phyloP scores from a whole-genome alignment of 2,329 filamentous ascomycete species.

The Fusarium nodosum region DNA sequence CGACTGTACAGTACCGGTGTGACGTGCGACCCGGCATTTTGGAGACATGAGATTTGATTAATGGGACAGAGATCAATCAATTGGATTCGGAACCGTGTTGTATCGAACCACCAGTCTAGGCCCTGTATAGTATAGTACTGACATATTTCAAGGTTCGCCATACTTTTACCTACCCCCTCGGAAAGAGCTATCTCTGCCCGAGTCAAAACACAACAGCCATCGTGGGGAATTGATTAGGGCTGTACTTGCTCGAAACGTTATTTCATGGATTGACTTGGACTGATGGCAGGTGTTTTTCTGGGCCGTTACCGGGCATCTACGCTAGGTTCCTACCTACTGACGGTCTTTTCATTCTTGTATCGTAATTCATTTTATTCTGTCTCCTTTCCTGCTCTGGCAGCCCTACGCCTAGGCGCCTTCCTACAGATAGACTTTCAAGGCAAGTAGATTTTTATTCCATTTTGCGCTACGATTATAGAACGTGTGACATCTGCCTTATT shows the following conservation, averaged over 20 bases:
- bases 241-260: constrained; percentile 11
- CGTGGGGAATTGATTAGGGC: constrained; percentile 25
- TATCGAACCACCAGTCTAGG: neutral
- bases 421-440: neutral
- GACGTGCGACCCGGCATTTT: constrained; percentile 17
- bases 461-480: neutral
- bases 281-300: neutral
- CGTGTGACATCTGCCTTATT: neutral
- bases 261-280: neutral
- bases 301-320: neutral
- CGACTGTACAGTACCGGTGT: neutral
- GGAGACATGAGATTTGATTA: constrained; percentile 19
- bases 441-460: neutral
- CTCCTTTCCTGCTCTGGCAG: neutral
- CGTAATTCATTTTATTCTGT: neutral
- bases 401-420: neutral
- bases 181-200: constrained; percentile 10
- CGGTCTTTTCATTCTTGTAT: neutral
- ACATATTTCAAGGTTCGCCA: constrained; percentile 15
- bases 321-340: no score
- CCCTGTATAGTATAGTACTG: constrained; percentile 4
- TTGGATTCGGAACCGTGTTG: neutral
- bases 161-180: constrained; percentile 2
- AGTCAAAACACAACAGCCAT: neutral
- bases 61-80: constrained; percentile 3